Base-by-base conservation (phyloP, 1,284 basidiomycete genomes). In the Prillingera fragicola region DNA sequence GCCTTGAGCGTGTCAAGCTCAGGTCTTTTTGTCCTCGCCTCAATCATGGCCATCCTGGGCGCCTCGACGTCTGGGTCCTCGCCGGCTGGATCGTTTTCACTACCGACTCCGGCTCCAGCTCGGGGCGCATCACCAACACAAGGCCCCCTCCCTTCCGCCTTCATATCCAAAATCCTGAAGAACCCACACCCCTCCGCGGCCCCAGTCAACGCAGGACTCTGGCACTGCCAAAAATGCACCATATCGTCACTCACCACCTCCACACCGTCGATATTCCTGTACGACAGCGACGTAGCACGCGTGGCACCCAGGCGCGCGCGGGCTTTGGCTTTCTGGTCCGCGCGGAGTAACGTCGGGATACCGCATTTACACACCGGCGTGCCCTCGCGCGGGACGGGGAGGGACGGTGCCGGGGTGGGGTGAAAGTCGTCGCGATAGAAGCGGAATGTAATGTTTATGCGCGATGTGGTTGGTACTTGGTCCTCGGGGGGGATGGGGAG, bases 361-460 rank as follows among this genome's bases (percentile, higher is more conserved):
- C 80, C 82, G 63, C 90, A 95, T 56, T 82, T 80, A 64, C 90
- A 95, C 26, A 74, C 33, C 7, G 75, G 74, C 2, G 73, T 74
- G 1, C 71, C 73, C 34, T 56, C 38, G 24, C 70, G 55, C 5
- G 45, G 37, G 5, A 55, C 55, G 8, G 37, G 40, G 8, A 56
- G 56, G 0, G 57, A 55, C 3, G 19, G 28, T 3, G 43, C 41
- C 0, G 67, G 59, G 10, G 75, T 63, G 1, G 90, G 81, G 22
- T 77, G 75, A 63, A 87, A 95, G 70, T 95, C 90, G 33, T 59
- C 50, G 17, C 64, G 58, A 38, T 63, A 65, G 47, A 67, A 67
- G 19, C 87, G 77, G 65, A 91, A 91, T 0, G 88, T 92, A 45
- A 92, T 83, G 59, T 90, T 91, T 57, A 92, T 89, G 18, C 88